phyloP scores from a whole-genome alignment of 2,329 filamentous ascomycete genomes.

The Colletotrichum brevisporum region DNA sequence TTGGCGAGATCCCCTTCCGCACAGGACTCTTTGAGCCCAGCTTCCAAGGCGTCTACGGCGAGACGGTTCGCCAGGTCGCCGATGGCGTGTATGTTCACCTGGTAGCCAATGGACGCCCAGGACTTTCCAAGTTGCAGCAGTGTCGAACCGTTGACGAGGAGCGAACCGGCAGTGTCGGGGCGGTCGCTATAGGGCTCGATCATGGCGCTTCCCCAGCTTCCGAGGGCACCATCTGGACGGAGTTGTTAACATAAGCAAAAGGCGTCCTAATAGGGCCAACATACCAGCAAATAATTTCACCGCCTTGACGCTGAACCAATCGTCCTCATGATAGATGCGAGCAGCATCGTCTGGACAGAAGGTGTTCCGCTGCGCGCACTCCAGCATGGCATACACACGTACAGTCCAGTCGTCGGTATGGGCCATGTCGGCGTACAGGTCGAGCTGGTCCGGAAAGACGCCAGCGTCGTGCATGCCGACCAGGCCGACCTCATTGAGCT shows the following conservation, averaged over 20 bases:
- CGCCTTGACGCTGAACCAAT: conserved; percentile 71
- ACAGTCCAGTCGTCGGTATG: conserved; percentile 67
- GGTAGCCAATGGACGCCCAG: conserved; percentile 74
- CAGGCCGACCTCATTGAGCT: conserved; percentile 74
- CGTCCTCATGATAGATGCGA: conserved; percentile 59
- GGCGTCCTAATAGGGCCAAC: conserved; percentile 32
- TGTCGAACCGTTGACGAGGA: conserved; percentile 75
- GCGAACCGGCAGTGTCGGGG: conserved; percentile 71
- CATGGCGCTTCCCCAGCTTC: conserved; percentile 80
- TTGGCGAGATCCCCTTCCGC: conserved; percentile 55
- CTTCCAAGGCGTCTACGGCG: conserved; percentile 73
- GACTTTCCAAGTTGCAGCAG: conserved; percentile 66
- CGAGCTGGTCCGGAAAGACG: conserved; percentile 67
- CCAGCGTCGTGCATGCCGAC: conserved; percentile 80
- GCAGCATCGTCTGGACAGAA: conserved; percentile 70
- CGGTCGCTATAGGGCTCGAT: conserved; percentile 79
- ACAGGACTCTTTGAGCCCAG: conserved; percentile 68
- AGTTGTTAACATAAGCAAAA: conserved; percentile 34
- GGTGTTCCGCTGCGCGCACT: conserved; percentile 75
- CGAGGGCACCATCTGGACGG: conserved; percentile 74
- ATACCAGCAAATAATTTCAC: conserved; percentile 79
- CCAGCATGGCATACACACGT: conserved; percentile 77
- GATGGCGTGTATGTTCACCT: conserved; percentile 81
- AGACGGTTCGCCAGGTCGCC: conserved; percentile 78
- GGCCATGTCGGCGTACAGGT: conserved; percentile 68